These are phyloP conservation scores for Allomyces javanicus DNA, from an alignment of 192 early-diverging fungal species.

Conservation along the genomic window DNA sequence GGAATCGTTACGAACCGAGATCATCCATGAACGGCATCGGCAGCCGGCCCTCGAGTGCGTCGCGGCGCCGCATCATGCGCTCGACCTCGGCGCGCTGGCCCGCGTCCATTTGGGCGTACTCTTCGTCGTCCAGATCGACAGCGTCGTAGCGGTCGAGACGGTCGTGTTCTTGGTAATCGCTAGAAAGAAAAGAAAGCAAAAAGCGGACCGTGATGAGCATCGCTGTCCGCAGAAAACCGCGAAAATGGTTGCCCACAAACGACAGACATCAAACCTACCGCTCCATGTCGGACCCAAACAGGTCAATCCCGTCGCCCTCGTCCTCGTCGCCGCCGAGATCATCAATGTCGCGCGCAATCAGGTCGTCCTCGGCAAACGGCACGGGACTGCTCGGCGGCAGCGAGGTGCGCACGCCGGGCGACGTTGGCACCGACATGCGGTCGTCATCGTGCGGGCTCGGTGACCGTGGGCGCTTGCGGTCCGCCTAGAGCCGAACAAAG, in stretches of 20 bases:
- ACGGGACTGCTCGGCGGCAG: neutral
- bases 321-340: neutral
- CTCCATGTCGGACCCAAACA: conserved; percentile 73
- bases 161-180: conserved; percentile 63
- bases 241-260: neutral
- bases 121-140: conserved; percentile 65
- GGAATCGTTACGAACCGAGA: conserved; percentile 19
- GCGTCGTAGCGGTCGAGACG: conserved; percentile 58
- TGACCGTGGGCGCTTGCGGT: no score
- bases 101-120: conserved; percentile 51
- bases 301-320: conserved; percentile 3
- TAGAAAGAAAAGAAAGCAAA: conserved; percentile 9
- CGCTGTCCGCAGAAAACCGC: neutral
- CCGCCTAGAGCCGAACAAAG: no score
- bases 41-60: conserved; percentile 63
- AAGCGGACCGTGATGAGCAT: neutral
- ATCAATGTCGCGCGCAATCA: conserved; percentile 71
- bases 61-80: conserved; percentile 55
- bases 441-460: no score
- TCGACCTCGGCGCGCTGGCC: conserved; percentile 52
- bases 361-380: conserved; percentile 49
- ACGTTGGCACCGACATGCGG: neutral
- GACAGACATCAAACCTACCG: conserved; percentile 23
- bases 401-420: neutral
- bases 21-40: conserved; percentile 79